These are phyloP conservation scores for Erodium maritimum DNA, from an alignment of 345 rosid genomes.

Conservation along the genomic window DNA sequence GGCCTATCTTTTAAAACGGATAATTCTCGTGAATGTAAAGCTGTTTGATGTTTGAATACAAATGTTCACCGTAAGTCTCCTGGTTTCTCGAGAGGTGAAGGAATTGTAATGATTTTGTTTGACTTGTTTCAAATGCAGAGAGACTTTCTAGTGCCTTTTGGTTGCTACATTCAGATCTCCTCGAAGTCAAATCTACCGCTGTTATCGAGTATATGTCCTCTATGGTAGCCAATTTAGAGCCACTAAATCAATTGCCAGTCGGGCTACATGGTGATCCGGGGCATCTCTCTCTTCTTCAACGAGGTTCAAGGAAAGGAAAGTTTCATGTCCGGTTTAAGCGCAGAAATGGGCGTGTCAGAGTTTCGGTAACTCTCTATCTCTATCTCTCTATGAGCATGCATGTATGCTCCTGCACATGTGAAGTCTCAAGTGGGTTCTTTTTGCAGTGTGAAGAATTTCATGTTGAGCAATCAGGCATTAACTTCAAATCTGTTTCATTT, in stretches of 20 bases:
- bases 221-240: slow-evolving; percentile 54
- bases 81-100: neutral
- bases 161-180: slow-evolving; percentile 73
- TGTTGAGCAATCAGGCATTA: slow-evolving; percentile 43
- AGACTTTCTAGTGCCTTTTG: slow-evolving; percentile 55
- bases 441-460: slow-evolving; percentile 57
- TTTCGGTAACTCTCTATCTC: slow-evolving; percentile 35
- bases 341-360: slow-evolving; percentile 75
- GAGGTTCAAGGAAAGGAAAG: slow-evolving; percentile 44
- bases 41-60: neutral
- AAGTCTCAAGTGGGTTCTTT: slow-evolving; percentile 1
- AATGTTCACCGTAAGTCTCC: neutral
- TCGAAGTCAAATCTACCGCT: slow-evolving; percentile 41
- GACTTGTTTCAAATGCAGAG: slow-evolving; percentile 30
- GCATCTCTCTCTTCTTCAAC: slow-evolving; percentile 33
- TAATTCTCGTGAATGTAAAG: too few relatives aligned
- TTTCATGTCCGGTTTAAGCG: slow-evolving; percentile 63
- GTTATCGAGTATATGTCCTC: slow-evolving; percentile 69
- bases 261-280: slow-evolving; percentile 36
- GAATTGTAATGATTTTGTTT: slow-evolving; percentile 7
- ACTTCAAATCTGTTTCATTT: slow-evolving; percentile 44
- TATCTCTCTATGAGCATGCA: slow-evolving; percentile 1
- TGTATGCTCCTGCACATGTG: neutral
- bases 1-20: neutral
- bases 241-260: slow-evolving; percentile 26